These are phyloP conservation scores for Hypoxylon rickii DNA, from an alignment of 495 filamentous ascomycete genomes.

Conservation along the genomic window DNA sequence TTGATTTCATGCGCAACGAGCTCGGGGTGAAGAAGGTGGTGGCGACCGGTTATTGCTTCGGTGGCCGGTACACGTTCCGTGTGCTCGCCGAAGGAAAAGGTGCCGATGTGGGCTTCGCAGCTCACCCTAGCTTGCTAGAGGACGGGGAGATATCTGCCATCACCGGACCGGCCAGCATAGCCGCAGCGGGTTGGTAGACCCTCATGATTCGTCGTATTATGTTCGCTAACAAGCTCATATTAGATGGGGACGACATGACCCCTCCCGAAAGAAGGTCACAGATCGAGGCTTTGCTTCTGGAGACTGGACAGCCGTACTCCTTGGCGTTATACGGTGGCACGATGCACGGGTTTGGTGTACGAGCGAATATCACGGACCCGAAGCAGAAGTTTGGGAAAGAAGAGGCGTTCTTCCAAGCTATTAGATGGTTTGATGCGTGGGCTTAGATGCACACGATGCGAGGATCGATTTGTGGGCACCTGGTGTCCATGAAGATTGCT, in stretches of 20 bases:
- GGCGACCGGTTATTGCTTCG: conserved; percentile 69
- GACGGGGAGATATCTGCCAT: conserved; percentile 67
- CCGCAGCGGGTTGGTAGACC: conserved; percentile 61
- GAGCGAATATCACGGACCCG: conserved; percentile 61
- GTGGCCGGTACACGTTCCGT: conserved; percentile 51
- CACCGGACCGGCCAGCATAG: conserved; percentile 66
- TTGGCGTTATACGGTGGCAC: conserved; percentile 69
- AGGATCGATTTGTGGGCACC: background rate
- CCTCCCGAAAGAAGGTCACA: conserved; percentile 61
- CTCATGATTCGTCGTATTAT: background rate
- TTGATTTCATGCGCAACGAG: conserved; percentile 61
- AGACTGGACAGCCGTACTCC: conserved; percentile 56
- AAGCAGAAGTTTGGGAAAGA: conserved; percentile 74
- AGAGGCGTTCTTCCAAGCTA: conserved; percentile 73
- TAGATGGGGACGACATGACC: conserved; percentile 68
- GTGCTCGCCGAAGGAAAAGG: conserved; percentile 48
- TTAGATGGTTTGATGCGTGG: conserved; percentile 67
- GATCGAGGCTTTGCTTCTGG: conserved; percentile 46
- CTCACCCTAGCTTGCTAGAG: conserved; percentile 71
- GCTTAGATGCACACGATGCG: conserved; percentile 11
- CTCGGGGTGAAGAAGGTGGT: conserved; percentile 67
- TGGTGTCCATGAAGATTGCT: too few species aligned
- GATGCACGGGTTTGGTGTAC: conserved; percentile 71
- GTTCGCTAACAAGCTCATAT: conserved; percentile 2
- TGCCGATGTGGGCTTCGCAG: conserved; percentile 66